These are phyloP conservation scores for Lyophyllum semitale DNA, from an alignment of 768 basidiomycete species.

Conservation along the genomic window DNA sequence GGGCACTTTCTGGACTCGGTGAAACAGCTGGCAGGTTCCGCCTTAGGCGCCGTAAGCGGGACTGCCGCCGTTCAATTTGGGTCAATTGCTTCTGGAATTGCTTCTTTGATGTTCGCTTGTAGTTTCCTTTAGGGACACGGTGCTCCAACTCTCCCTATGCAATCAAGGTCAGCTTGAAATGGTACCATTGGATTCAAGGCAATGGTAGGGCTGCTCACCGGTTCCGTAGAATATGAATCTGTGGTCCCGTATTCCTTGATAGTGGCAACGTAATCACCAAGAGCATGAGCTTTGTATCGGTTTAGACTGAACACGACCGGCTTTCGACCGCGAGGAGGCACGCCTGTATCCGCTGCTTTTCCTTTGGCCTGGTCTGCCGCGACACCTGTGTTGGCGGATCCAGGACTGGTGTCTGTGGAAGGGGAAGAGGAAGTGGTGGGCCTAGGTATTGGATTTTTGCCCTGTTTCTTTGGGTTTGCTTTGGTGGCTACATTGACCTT, in stretches of 20 bases:
- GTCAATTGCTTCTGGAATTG: not conserved
- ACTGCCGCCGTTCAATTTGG: not conserved
- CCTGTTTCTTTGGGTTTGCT: no score
- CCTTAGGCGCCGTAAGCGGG: not conserved
- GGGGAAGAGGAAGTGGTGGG: not conserved
- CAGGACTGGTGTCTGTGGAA: not conserved
- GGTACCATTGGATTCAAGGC: not conserved
- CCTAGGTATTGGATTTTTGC: not conserved
- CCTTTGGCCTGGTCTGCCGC: not conserved
- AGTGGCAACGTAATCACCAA: constrained; percentile 25
- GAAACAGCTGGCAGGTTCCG: not conserved
- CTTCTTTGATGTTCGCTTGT: constrained; percentile 4
- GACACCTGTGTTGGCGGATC: no score
- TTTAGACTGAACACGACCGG: constrained; percentile 8
- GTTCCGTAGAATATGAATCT: constrained; percentile 35
- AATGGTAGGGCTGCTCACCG: constrained; percentile 16
- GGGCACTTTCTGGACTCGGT: not conserved
- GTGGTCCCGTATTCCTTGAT: constrained; percentile 29
- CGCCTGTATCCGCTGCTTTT: not conserved
- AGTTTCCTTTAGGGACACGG: not conserved
- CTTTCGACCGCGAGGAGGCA: not conserved
- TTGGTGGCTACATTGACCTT: not conserved
- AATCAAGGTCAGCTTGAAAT: not conserved
- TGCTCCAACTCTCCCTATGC: constrained; percentile 10
- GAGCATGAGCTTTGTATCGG: constrained; percentile 33